Evolutionary conservation across 2,329 filamentous ascomycete species (phyloP).

Genomic region (Aureobasidium sp.): DNA sequence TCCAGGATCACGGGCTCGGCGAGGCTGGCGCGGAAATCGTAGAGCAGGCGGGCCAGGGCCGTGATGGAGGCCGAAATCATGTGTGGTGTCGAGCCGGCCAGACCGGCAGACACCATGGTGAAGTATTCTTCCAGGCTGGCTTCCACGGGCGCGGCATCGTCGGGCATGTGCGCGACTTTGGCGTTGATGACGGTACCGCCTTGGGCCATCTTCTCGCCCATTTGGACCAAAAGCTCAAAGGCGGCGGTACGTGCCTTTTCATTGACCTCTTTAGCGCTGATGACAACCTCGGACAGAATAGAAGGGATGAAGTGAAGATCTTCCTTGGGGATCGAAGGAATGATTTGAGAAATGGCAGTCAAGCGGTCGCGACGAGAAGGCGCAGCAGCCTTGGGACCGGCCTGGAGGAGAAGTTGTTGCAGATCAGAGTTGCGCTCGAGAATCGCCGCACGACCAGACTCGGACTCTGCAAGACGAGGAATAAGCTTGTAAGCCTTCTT

Average conservation of each 20-base stretch:
- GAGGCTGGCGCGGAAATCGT: constrained; percentile 73
- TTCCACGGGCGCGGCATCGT: constrained; percentile 64
- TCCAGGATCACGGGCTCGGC: constrained; percentile 66
- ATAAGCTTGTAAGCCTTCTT: constrained; percentile 99
- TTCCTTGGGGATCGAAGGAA: constrained; percentile 67
- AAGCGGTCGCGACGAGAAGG: constrained; percentile 83
- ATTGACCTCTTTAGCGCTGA: constrained; percentile 95
- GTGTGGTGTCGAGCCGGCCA: constrained; percentile 86
- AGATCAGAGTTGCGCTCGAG: constrained; percentile 68
- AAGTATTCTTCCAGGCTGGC: constrained; percentile 92
- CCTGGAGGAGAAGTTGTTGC: constrained; percentile 71
- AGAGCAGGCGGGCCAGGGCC: constrained; percentile 85
- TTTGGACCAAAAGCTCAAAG: constrained; percentile 81
- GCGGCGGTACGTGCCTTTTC: constrained; percentile 85
- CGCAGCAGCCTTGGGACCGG: constrained; percentile 75
- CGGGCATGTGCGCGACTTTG: constrained; percentile 79
- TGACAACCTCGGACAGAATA: constrained; percentile 87
- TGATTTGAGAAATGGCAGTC: constrained; percentile 70
- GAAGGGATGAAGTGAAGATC: constrained; percentile 91
- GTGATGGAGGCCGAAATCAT: constrained; percentile 98
- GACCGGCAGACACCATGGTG: constrained; percentile 94
- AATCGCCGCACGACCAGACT: constrained; percentile 68
- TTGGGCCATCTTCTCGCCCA: constrained; percentile 75
- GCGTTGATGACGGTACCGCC: constrained; percentile 74
- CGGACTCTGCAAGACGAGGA: constrained; percentile 76